These are phyloP conservation scores for Cornus florida DNA, from an alignment of 148 eudicot genomes.

Conservation along the genomic window DNA sequence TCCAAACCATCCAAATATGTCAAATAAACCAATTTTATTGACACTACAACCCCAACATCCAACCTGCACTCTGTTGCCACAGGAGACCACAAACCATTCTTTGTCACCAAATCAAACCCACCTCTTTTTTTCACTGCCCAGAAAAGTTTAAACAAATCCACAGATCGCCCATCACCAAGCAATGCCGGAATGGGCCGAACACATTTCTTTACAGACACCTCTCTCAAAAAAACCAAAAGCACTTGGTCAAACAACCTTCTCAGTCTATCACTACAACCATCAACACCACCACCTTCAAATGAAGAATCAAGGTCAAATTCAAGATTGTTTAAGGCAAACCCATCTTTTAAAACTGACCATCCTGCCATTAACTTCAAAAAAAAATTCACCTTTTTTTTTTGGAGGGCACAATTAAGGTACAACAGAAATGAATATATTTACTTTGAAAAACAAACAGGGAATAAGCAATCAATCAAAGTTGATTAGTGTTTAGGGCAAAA, in stretches of 20 bases:
- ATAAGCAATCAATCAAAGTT: background rate
- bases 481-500: background rate
- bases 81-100: conserved; percentile 62
- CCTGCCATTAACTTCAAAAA: conserved; percentile 41
- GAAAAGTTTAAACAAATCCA: conserved; percentile 72
- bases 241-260: conserved; percentile 71
- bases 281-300: conserved; percentile 34
- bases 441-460: background rate
- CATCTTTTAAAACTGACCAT: conserved; percentile 41
- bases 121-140: conserved; percentile 74
- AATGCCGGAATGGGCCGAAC: conserved; percentile 56
- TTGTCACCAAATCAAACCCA: conserved; percentile 60
- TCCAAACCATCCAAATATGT: conserved; percentile 76
- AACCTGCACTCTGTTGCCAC: conserved; percentile 61
- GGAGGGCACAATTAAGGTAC: background rate
- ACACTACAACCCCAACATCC: conserved; percentile 26
- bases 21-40: conserved; percentile 56
- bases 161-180: conserved; percentile 51
- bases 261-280: conserved; percentile 47
- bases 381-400: background rate
- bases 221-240: conserved; percentile 42
- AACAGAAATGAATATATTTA: background rate
- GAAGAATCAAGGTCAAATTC: conserved; percentile 35
- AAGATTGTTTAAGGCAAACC: conserved; percentile 25
- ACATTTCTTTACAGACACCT: conserved; percentile 42